Evolutionary conservation across 768 basidiomycete species (phyloP).

Genomic region (Suillus lakei): DNA sequence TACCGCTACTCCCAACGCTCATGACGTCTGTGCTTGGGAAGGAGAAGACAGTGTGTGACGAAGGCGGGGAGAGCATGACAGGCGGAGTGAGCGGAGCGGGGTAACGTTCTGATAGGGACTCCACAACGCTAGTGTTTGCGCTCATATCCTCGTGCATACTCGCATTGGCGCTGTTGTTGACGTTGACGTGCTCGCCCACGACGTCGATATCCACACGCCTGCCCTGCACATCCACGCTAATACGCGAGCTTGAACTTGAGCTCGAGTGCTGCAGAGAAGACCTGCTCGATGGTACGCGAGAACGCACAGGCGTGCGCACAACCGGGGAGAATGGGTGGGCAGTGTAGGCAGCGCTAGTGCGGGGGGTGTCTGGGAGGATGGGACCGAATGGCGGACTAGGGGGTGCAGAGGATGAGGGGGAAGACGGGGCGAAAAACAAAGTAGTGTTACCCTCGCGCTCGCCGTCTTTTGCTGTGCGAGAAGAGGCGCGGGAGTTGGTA

Average conservation of each 20-base stretch:
- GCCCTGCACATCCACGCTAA: neutral
- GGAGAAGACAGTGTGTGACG: slow-evolving; percentile 19
- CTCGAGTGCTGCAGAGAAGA: neutral
- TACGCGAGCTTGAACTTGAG: neutral
- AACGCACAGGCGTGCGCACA: slow-evolving; percentile 9
- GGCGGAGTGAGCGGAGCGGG: slow-evolving; percentile 34
- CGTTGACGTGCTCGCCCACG: neutral
- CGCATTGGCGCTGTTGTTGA: neutral
- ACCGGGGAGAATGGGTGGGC: slow-evolving; percentile 34
- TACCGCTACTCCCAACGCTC: neutral
- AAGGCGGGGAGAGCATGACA: slow-evolving; percentile 30
- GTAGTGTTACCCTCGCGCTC: slow-evolving; percentile 7
- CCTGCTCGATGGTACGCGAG: neutral
- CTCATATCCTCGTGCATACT: neutral
- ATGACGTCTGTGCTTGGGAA: neutral
- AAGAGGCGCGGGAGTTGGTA: slow-evolving; percentile 12
- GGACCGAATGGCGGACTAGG: slow-evolving; percentile 29
- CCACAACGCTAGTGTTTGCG: slow-evolving; percentile 17
- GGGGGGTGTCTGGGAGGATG: slow-evolving; percentile 32
- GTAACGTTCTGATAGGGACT: slow-evolving; percentile 36
- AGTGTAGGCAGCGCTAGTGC: slow-evolving; percentile 32
- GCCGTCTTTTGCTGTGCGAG: slow-evolving; percentile 15
- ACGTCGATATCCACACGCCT: neutral
- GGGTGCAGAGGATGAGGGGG: slow-evolving; percentile 4
- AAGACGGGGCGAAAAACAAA: slow-evolving; percentile 1